Conservation (phyloP, 2,329 filamentous ascomycete species). For the Didymella lethalis region DNA sequence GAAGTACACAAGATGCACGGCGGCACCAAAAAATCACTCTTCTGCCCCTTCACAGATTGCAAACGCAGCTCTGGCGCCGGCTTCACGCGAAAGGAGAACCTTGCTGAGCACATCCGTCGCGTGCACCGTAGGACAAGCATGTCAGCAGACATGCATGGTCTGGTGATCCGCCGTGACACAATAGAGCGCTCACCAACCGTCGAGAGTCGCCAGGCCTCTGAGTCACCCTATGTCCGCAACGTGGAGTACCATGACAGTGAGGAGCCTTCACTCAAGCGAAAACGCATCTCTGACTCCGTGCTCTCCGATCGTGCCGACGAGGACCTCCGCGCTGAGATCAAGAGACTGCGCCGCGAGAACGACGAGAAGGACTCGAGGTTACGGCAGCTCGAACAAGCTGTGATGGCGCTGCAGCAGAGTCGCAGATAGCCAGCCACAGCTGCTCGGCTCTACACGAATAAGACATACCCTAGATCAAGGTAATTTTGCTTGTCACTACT, state of each 20-base stretch:
- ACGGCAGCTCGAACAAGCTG: conserved; percentile 46
- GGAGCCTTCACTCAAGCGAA: conserved; percentile 43
- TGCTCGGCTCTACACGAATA: not conserved
- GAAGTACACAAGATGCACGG: conserved; percentile 93
- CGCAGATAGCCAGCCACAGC: conserved; percentile 14
- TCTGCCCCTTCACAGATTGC: conserved; percentile 86
- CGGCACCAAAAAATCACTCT: conserved; percentile 84
- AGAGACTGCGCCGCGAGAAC: conserved; percentile 52
- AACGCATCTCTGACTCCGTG: conserved; percentile 41
- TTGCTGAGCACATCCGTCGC: conserved; percentile 89
- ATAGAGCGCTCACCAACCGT: conserved; percentile 32
- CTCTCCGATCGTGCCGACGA: conserved; percentile 36
- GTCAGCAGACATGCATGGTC: conserved; percentile 46
- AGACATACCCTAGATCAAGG: not conserved
- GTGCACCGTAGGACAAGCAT: conserved; percentile 68
- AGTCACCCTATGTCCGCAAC: conserved; percentile 37
- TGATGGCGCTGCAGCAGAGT: conserved; percentile 46
- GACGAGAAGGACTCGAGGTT: conserved; percentile 52
- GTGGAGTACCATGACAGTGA: conserved; percentile 38
- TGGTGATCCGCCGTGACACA: conserved; percentile 41
- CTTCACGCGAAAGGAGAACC: conserved; percentile 91
- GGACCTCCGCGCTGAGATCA: conserved; percentile 51
- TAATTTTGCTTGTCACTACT: conserved; percentile 16
- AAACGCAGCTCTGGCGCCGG: conserved; percentile 88
- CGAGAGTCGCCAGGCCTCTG: conserved; percentile 32